Percentiles rank a stretch among this genome's conserved stretches.
phyloP scores from a whole-genome alignment of 2,329 filamentous ascomycete species.

The Aspergillus ochraceus region DNA sequence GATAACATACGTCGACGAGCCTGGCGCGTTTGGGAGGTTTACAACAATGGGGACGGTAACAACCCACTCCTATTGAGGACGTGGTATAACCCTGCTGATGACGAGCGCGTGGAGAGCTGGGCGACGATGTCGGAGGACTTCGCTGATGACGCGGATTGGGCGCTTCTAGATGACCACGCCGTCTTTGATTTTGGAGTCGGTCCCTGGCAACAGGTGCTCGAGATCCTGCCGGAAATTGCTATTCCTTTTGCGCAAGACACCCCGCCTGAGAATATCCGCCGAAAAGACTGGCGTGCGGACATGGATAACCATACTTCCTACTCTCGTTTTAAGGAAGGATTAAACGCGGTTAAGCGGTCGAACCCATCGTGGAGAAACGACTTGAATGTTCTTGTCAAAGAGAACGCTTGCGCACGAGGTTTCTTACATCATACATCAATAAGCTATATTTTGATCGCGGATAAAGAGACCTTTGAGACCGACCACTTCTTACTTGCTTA shows the following conservation, averaged over 20 bases:
- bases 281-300: no score
- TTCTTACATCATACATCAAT: slow-evolving; percentile 1
- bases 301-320: no score
- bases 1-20: neutral
- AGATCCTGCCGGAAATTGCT: slow-evolving; percentile 2
- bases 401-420: neutral
- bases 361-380: slow-evolving; percentile 2
- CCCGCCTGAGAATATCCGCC: no score
- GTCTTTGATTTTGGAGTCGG: neutral
- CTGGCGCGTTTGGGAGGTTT: neutral
- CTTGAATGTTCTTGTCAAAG: neutral
- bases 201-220: slow-evolving; percentile 1
- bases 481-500: slow-evolving; percentile 1
- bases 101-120: slow-evolving; percentile 1
- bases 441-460: slow-evolving; percentile 3
- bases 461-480: slow-evolving; percentile 3
- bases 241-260: no score
- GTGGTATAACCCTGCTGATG: neutral
- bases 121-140: neutral
- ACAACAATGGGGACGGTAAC: no score
- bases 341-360: slow-evolving; percentile 1
- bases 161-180: slow-evolving; percentile 1
- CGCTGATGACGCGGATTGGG: neutral
- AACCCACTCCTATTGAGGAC: neutral
- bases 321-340: neutral